Evolutionary conservation across 768 basidiomycete genomes (phyloP).

Genomic region (Neoboletus subvelutipes): DNA sequence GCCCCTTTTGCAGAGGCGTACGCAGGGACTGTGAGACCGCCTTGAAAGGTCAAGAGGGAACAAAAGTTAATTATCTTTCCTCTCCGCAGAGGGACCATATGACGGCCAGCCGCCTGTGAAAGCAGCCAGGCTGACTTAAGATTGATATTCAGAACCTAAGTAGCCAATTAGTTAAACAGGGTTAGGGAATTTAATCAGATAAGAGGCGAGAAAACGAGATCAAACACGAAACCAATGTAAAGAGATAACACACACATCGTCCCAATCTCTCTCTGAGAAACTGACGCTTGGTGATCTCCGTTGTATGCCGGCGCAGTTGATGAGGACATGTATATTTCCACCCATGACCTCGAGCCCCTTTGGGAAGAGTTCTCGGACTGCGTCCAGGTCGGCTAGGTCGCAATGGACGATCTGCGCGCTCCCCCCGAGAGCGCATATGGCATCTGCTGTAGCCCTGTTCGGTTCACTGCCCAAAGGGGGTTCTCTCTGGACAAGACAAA

Average conservation of each 20-base stretch:
- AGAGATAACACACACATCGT: constrained; percentile 52
- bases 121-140: constrained; percentile 86
- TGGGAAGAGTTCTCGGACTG: constrained; percentile 49
- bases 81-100: constrained; percentile 77
- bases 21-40: constrained; percentile 76
- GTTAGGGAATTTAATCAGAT: constrained; percentile 8
- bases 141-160: constrained; percentile 81
- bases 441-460: constrained; percentile 36
- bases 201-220: constrained; percentile 6
- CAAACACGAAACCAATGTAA: constrained; percentile 25
- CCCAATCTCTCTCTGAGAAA: constrained; percentile 69
- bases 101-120: constrained; percentile 80
- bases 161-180: constrained; percentile 12
- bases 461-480: constrained; percentile 34
- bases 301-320: constrained; percentile 70
- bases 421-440: constrained; percentile 38
- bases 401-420: constrained; percentile 48
- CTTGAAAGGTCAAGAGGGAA: constrained; percentile 50
- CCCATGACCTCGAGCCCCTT: constrained; percentile 50
- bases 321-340: constrained; percentile 57
- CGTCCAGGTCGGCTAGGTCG: constrained; percentile 51
- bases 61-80: constrained; percentile 74
- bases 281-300: constrained; percentile 59
- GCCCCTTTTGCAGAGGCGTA: constrained; percentile 93
- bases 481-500: constrained; percentile 50